Conservation (phyloP, 2,329 filamentous ascomycete genomes). For the Claviceps paspali region DNA sequence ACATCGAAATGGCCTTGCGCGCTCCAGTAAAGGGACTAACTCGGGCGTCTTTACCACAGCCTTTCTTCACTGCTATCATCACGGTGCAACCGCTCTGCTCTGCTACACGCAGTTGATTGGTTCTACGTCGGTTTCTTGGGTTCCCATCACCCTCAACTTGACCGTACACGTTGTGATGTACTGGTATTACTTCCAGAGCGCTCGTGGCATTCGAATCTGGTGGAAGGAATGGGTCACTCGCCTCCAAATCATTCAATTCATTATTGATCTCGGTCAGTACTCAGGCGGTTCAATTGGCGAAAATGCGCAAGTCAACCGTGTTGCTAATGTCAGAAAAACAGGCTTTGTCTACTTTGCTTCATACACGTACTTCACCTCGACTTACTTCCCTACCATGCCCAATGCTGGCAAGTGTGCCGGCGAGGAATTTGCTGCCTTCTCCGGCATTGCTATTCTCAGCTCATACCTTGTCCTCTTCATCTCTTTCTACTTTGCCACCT, state of each 20-base stretch:
- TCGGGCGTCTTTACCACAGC: slow-evolving; percentile 37
- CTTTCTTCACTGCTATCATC: slow-evolving; percentile 98
- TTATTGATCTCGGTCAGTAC: slow-evolving; percentile 79
- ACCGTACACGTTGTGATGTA: slow-evolving; percentile 97
- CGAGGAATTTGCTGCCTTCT: slow-evolving; percentile 90
- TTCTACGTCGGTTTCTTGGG: slow-evolving; percentile 87
- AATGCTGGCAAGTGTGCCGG: slow-evolving; percentile 78
- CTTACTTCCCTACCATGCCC: slow-evolving; percentile 75
- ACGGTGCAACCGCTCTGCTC: slow-evolving; percentile 88
- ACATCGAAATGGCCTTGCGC: neutral
- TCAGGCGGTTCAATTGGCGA: neutral
- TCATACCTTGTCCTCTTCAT: slow-evolving; percentile 98
- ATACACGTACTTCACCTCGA: slow-evolving; percentile 94
- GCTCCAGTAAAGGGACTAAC: slow-evolving; percentile 6
- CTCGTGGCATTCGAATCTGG: slow-evolving; percentile 89
- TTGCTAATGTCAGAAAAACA: slow-evolving; percentile 20
- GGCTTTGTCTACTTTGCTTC: slow-evolving; percentile 97
- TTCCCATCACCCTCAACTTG: slow-evolving; percentile 83
- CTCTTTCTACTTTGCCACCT: slow-evolving; percentile 95
- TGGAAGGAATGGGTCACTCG: slow-evolving; percentile 99
- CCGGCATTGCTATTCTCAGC: slow-evolving; percentile 80
- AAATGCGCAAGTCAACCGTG: neutral
- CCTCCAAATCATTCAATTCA: slow-evolving; percentile 91
- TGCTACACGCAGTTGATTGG: slow-evolving; percentile 97
- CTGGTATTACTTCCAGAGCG: slow-evolving; percentile 99